These are phyloP conservation scores for Hypoxylon intermedium DNA, from an alignment of 495 filamentous ascomycete species.

Conservation along the genomic window DNA sequence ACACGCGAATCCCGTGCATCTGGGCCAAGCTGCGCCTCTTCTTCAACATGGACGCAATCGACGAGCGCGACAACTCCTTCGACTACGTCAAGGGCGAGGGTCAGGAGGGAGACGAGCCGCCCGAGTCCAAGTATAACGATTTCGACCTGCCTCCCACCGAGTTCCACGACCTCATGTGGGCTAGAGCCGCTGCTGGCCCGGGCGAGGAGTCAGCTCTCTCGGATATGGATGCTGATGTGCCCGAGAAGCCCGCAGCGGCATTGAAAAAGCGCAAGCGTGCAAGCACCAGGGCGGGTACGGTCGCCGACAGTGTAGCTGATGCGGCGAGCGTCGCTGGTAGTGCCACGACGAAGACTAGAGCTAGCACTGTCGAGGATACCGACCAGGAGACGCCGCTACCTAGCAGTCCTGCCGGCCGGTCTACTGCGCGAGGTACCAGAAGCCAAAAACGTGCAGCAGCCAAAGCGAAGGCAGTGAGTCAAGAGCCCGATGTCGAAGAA, in stretches of 20 bases:
- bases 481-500: conserved; percentile 37
- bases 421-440: conserved; percentile 46
- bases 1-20: conserved; percentile 88
- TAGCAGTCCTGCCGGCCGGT: conserved; percentile 46
- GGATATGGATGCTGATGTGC: conserved; percentile 53
- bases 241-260: conserved; percentile 46
- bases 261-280: conserved; percentile 63
- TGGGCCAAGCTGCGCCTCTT: conserved; percentile 85
- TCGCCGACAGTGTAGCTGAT: conserved; percentile 9
- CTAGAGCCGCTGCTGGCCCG: conserved; percentile 64
- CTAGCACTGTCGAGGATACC: conserved; percentile 63
- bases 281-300: conserved; percentile 49
- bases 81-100: conserved; percentile 65
- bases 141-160: conserved; percentile 82
- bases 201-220: conserved; percentile 63
- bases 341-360: conserved; percentile 47
- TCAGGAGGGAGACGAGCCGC: conserved; percentile 56
- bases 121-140: conserved; percentile 64
- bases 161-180: conserved; percentile 77
- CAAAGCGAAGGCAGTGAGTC: conserved; percentile 41
- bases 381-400: conserved; percentile 52
- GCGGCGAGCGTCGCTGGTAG: conserved; percentile 39
- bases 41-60: conserved; percentile 87
- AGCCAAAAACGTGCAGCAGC: conserved; percentile 51
- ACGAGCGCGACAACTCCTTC: conserved; percentile 78